phyloP scores from a whole-genome alignment of 371 early-diverging fungal genomes.

The Haplosporangium sp. region DNA sequence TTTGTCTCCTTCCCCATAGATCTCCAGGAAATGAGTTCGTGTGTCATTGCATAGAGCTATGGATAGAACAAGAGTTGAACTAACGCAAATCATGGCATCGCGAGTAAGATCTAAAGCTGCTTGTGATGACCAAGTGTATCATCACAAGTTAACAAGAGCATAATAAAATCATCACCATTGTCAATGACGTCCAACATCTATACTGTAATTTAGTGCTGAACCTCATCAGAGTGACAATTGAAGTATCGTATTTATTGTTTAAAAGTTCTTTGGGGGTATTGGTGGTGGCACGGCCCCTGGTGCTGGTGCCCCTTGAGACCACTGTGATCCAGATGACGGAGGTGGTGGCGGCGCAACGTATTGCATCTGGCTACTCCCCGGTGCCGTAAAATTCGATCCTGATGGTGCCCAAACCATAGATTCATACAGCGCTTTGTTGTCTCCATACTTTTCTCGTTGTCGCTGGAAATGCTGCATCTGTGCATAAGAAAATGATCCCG shows the following conservation, averaged over 20 bases:
- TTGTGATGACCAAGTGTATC: too few relatives aligned
- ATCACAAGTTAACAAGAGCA: too few relatives aligned
- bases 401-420: constrained; percentile 34
- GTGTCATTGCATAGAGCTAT: too few relatives aligned
- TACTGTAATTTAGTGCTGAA: too few relatives aligned
- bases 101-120: too few relatives aligned
- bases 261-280: constrained; percentile 22
- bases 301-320: background rate
- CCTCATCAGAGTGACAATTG: too few relatives aligned
- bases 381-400: background rate
- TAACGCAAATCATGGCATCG: too few relatives aligned
- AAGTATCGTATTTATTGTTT: background rate
- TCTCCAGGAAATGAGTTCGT: too few relatives aligned
- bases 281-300: background rate
- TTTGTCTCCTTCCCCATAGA: too few relatives aligned
- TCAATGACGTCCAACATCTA: too few relatives aligned
- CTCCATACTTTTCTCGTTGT: constrained; percentile 38
- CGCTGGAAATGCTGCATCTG: constrained; percentile 39
- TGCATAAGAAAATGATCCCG: constrained; percentile 39
- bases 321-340: background rate
- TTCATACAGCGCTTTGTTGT: constrained; percentile 34
- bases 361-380: background rate
- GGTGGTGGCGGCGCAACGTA: constrained; percentile 1
- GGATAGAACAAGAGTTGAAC: too few relatives aligned
- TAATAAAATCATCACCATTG: too few relatives aligned